A percentile compares a stretch with the other conserved stretches of the same genome.
Evolutionary conservation across 495 filamentous ascomycete species (phyloP).

Genomic region (Neurospora hispaniola): DNA sequence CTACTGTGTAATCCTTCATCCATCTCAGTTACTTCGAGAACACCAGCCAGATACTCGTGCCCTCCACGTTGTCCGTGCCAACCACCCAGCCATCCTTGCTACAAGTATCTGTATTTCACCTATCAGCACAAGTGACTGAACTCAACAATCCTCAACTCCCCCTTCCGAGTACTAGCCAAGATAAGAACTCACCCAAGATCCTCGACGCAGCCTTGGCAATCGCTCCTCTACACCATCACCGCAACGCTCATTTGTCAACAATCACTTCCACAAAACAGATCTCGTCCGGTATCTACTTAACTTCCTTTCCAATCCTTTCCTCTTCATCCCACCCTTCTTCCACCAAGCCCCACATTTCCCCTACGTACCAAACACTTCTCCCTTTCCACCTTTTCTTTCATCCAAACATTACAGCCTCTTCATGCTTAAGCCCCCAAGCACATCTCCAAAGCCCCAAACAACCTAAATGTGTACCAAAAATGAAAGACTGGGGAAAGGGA

Average conservation of each 20-base stretch:
- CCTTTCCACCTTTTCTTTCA: not conserved
- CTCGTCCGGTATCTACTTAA: not conserved
- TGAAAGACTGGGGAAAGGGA: not conserved
- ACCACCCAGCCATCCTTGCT: not conserved
- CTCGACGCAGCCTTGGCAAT: not conserved
- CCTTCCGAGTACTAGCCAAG: not conserved
- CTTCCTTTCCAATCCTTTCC: not conserved
- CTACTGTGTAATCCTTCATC: not conserved
- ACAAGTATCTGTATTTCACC: not conserved
- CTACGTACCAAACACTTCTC: not conserved
- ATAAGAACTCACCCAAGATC: not conserved
- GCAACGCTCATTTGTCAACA: not conserved
- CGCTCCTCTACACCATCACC: not conserved
- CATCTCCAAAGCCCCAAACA: not conserved
- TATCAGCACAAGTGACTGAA: not conserved
- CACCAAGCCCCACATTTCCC: not conserved
- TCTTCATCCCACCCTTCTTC: not conserved
- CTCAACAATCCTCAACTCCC: not conserved
- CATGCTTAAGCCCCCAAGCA: not conserved
- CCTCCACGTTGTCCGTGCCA: not conserved
- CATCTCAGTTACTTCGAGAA: not conserved
- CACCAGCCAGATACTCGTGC: not conserved
- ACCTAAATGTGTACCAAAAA: not conserved
- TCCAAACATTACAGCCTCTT: not conserved
- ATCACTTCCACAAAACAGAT: not conserved